Conservation (phyloP, 257 asterid genomes). For the Sherardia arvensis region DNA sequence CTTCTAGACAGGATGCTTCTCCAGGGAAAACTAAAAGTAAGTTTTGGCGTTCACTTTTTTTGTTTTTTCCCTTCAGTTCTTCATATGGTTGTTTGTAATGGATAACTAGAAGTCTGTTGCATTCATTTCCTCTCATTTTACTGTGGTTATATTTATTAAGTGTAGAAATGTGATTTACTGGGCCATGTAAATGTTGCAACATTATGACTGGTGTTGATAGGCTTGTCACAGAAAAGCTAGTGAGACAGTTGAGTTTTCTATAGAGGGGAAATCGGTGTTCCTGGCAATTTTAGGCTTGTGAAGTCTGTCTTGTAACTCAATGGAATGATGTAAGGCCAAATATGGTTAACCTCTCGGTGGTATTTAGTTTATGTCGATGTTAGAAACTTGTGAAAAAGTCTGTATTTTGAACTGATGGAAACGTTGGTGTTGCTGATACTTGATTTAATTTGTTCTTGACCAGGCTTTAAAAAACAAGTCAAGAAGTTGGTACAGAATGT, state of each 20-base stretch:
- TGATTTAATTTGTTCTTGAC: background rate
- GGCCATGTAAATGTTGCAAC: background rate
- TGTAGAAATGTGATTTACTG: background rate
- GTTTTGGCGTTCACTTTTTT: background rate
- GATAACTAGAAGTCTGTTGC: background rate
- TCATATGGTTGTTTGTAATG: background rate
- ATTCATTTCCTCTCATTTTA: too few relatives aligned
- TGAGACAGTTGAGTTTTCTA: background rate
- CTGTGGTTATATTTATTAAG: too few relatives aligned
- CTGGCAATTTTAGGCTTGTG: background rate
- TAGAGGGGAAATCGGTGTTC: background rate
- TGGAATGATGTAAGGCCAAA: too few relatives aligned
- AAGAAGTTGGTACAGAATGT: conserved; percentile 45
- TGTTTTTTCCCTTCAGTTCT: background rate
- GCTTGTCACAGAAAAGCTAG: background rate
- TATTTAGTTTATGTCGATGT: background rate
- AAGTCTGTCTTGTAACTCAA: background rate
- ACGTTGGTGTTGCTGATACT: too few relatives aligned
- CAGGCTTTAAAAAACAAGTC: conserved; percentile 71
- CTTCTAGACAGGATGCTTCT: background rate
- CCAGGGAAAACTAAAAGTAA: background rate
- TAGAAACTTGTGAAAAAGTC: background rate
- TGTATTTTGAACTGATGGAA: too few relatives aligned
- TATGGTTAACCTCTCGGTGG: background rate
- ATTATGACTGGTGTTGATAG: background rate